Conservation (phyloP, 345 rosid species). For the Aethionema arabicum region DNA sequence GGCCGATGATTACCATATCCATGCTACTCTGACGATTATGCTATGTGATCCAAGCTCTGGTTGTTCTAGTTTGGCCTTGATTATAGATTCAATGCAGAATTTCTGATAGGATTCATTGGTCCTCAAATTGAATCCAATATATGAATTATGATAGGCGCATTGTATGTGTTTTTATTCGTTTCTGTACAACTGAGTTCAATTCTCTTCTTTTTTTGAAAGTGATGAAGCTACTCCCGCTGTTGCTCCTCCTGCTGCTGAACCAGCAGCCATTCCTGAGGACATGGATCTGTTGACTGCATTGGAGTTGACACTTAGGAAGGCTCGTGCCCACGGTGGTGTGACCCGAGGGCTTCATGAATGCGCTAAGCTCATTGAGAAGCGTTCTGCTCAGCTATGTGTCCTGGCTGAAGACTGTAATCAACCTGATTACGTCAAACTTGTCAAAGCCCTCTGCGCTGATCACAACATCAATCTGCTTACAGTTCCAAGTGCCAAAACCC, state of each 20-base stretch:
- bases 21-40: neutral
- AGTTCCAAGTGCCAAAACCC: constrained; percentile 79
- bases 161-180: neutral
- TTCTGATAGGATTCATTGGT: neutral
- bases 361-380: constrained; percentile 80
- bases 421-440: constrained; percentile 73
- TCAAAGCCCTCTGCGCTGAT: constrained; percentile 76
- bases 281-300: constrained; percentile 77
- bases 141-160: neutral
- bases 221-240: constrained; percentile 57
- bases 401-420: constrained; percentile 86
- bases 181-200: neutral
- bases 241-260: constrained; percentile 47
- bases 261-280: constrained; percentile 50
- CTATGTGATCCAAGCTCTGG: neutral
- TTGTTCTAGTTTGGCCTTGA: neutral
- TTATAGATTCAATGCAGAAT: neutral
- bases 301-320: constrained; percentile 69
- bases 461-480: constrained; percentile 61
- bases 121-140: neutral
- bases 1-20: neutral
- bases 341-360: constrained; percentile 72
- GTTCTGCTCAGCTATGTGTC: constrained; percentile 65
- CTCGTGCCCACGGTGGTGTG: constrained; percentile 72
- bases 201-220: constrained; percentile 34